Conservation (phyloP, 768 basidiomycete species). For the Gloeopeniophorella convolvens region DNA sequence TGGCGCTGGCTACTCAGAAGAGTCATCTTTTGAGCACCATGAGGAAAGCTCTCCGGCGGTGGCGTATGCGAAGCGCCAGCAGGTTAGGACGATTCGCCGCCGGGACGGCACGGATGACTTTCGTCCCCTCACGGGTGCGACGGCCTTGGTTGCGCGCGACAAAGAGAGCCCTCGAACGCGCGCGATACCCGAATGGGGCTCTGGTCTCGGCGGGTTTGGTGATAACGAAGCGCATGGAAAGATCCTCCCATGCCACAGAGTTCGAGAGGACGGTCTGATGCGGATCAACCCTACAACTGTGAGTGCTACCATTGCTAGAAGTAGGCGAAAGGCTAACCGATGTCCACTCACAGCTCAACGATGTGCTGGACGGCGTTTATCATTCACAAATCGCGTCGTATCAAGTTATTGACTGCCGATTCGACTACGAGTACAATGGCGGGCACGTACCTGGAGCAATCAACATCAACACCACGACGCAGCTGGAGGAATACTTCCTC, state of each 20-base stretch:
- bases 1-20: constrained; percentile 37
- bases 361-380: constrained; percentile 71
- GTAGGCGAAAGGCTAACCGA: too few species aligned
- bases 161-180: constrained; percentile 20
- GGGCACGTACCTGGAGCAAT: constrained; percentile 90
- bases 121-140: constrained; percentile 63
- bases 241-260: constrained; percentile 87
- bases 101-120: constrained; percentile 82
- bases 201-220: constrained; percentile 79
- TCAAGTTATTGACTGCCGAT: constrained; percentile 92
- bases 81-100: constrained; percentile 68
- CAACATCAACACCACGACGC: constrained; percentile 79
- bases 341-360: constrained; percentile 53
- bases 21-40: constrained; percentile 43
- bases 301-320: constrained; percentile 28
- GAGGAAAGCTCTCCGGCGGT: constrained; percentile 75
- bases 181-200: constrained; percentile 33
- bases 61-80: constrained; percentile 72
- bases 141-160: constrained; percentile 26
- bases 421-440: constrained; percentile 92
- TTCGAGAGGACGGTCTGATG: constrained; percentile 93
- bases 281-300: constrained; percentile 79
- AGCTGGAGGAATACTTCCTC: constrained; percentile 78
- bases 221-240: constrained; percentile 93
- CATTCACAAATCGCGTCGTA: constrained; percentile 56